Evolutionary conservation across 2,329 filamentous ascomycete genomes (phyloP).

Genomic region (Scorias spongiosa): DNA sequence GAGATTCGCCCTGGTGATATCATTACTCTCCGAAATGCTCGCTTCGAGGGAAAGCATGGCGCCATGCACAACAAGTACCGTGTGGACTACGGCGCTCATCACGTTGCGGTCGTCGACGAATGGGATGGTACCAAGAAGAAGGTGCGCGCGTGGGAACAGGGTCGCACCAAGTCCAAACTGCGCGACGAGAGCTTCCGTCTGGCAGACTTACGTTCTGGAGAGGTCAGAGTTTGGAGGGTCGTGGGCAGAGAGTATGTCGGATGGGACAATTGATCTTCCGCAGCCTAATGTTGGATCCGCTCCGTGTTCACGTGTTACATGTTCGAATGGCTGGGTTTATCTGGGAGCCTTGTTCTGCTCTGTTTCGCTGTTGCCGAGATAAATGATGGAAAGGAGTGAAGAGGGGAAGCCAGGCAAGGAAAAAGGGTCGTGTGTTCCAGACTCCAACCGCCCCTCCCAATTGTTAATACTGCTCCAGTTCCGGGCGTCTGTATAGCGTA

Average conservation of each 20-base stretch:
- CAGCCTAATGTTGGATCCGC: constrained; percentile 1
- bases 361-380: too few species aligned
- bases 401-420: too few species aligned
- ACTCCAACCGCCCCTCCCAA: too few species aligned
- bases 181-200: constrained; percentile 90
- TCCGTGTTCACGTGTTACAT: constrained; percentile 1
- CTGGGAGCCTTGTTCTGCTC: too few species aligned
- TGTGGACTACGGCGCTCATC: constrained; percentile 55
- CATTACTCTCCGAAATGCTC: constrained; percentile 79
- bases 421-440: too few species aligned
- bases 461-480: too few species aligned
- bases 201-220: constrained; percentile 78
- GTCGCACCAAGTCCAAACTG: constrained; percentile 77
- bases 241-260: constrained; percentile 87
- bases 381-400: too few species aligned
- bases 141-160: constrained; percentile 88
- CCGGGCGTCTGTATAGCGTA: too few species aligned
- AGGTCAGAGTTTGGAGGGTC: constrained; percentile 94
- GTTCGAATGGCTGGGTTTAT: too few species aligned
- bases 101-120: constrained; percentile 82
- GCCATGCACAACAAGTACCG: constrained; percentile 91
- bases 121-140: constrained; percentile 99
- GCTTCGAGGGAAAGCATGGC: constrained; percentile 89
- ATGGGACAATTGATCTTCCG: constrained; percentile 42
- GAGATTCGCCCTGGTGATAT: constrained; percentile 91